These are phyloP conservation scores for Pseudopyrenochaeta lycopersici DNA, from an alignment of 2,329 filamentous ascomycete species.

Conservation along the genomic window DNA sequence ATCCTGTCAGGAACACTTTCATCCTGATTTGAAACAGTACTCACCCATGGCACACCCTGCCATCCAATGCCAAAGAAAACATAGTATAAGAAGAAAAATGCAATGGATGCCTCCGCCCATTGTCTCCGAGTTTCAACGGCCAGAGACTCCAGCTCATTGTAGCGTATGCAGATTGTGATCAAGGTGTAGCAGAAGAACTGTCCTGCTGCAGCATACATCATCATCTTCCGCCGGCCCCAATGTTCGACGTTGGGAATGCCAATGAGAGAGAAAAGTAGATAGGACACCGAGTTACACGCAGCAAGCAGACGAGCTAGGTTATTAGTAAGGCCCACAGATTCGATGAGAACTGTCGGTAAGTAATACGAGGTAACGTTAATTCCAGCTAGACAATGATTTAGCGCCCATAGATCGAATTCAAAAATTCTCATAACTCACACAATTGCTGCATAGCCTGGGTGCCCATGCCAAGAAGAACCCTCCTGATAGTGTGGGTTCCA, in stretches of 20 bases:
- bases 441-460: constrained; percentile 64
- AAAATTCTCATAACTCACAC: constrained; percentile 34
- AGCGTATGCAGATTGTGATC: constrained; percentile 61
- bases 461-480: constrained; percentile 63
- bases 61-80: constrained; percentile 62
- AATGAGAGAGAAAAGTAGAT: constrained; percentile 58
- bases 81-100: constrained; percentile 65
- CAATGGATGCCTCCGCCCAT: constrained; percentile 55
- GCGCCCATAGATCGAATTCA: not conserved
- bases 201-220: constrained; percentile 65
- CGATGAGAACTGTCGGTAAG: constrained; percentile 67
- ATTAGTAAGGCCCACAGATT: constrained; percentile 64
- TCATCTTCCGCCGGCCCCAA: constrained; percentile 66
- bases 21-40: not conserved
- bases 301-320: constrained; percentile 64
- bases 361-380: constrained; percentile 59
- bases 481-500: constrained; percentile 60
- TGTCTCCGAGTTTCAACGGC: constrained; percentile 10
- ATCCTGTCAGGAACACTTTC: not conserved
- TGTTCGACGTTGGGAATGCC: constrained; percentile 60
- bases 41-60: constrained; percentile 57
- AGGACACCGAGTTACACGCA: constrained; percentile 62
- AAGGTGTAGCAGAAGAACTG: constrained; percentile 63
- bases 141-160: constrained; percentile 43
- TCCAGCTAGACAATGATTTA: constrained; percentile 13